These are phyloP conservation scores for Camellia sinensis DNA, from an alignment of 148 eudicot species.

Conservation along the genomic window DNA sequence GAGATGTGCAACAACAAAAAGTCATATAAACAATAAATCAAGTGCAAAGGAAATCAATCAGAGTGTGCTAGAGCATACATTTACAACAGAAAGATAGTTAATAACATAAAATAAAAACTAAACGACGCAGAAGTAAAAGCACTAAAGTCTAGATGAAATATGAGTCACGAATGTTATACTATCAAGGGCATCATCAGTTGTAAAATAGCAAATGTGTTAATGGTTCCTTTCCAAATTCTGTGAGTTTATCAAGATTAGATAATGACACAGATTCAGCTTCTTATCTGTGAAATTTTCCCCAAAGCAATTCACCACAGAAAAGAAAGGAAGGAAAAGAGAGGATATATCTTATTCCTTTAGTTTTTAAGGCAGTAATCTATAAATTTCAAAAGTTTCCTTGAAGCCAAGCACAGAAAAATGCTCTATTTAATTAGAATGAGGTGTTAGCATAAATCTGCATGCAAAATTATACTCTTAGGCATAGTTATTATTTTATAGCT, in stretches of 20 bases:
- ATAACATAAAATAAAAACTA: background rate
- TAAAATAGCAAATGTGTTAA: background rate
- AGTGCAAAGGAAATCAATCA: background rate
- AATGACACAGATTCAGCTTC: too few species aligned
- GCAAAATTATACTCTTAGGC: background rate
- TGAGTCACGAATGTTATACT: background rate
- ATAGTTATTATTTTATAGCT: background rate
- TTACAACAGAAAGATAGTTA: background rate
- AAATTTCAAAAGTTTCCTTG: background rate
- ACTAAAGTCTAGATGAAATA: background rate
- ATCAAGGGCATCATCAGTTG: background rate
- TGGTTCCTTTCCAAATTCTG: too few species aligned
- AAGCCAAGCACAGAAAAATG: background rate
- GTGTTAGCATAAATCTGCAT: background rate
- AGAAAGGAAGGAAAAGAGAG: background rate
- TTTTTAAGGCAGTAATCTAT: background rate
- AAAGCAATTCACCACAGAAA: background rate
- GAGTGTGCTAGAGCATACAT: background rate
- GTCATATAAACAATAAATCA: background rate
- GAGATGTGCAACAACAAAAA: background rate
- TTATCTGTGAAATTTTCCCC: too few species aligned
- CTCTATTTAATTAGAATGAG: background rate
- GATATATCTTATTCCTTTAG: background rate
- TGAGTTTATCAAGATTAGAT: too few species aligned
- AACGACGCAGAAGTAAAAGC: background rate